These are phyloP conservation scores for Colletotrichum musae DNA, from an alignment of 2,329 filamentous ascomycete species.

Conservation along the genomic window DNA sequence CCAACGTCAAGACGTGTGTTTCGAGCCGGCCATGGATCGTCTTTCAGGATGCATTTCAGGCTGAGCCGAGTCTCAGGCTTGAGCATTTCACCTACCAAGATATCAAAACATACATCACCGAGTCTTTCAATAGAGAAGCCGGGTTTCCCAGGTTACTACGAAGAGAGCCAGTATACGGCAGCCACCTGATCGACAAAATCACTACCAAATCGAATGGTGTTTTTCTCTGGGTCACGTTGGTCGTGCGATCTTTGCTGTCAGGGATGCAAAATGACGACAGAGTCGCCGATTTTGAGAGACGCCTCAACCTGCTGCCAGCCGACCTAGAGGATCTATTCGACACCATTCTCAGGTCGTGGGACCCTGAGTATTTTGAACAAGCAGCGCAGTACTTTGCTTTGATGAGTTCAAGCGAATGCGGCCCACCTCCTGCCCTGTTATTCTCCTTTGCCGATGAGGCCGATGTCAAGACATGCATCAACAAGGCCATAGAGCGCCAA, in stretches of 20 bases:
- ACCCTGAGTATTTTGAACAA: neutral
- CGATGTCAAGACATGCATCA: neutral
- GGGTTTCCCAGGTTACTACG: neutral
- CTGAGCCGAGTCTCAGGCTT: neutral
- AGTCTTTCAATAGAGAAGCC: neutral
- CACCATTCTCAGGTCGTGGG: neutral
- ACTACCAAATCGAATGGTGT: neutral
- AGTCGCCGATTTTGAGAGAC: neutral
- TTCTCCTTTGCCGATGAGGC: neutral
- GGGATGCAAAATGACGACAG: neutral
- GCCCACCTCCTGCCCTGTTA: neutral
- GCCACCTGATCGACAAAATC: neutral
- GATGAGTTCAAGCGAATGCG: no score
- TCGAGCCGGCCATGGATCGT: constrained; percentile 47
- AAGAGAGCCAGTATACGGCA: neutral
- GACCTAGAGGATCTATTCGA: neutral
- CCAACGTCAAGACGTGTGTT: constrained; percentile 48
- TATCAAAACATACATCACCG: neutral
- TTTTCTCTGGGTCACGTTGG: neutral
- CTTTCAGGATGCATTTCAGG: neutral
- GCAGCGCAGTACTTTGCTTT: neutral
- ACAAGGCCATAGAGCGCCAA: neutral
- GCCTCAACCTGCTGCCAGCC: neutral
- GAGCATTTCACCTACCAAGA: neutral
- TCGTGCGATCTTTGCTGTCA: neutral